Evolutionary conservation across 225 moss, liverwort and hornwort genomes (phyloP).

Genomic region (Pleurozium schreberi): DNA sequence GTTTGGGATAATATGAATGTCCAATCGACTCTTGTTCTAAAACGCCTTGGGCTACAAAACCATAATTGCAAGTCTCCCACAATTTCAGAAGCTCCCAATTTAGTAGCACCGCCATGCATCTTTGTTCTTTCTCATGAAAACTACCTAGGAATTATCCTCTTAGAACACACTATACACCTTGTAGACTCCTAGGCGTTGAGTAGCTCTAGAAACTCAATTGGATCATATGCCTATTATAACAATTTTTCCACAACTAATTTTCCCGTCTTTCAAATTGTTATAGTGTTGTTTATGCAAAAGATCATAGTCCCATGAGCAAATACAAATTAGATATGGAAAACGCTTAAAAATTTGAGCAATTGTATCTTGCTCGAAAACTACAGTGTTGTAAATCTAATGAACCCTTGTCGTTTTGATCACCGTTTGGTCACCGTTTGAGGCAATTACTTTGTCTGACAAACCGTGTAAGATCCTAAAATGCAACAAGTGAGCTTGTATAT

Average conservation of each 20-base stretch:
- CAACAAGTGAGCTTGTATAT: not conserved
- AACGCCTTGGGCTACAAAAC: too few relatives aligned
- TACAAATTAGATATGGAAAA: not conserved
- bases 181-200: rapidly evolving
- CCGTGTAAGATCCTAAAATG: not conserved
- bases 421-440: rapidly evolving
- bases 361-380: rapidly evolving
- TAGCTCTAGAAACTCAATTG: not conserved
- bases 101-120: too few relatives aligned
- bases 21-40: too few relatives aligned
- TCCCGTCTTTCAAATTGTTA: not conserved
- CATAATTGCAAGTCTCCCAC: too few relatives aligned
- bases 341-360: rapidly evolving
- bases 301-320: too few relatives aligned
- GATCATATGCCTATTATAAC: not conserved
- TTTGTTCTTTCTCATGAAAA: too few relatives aligned
- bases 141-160: too few relatives aligned
- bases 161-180: too few relatives aligned
- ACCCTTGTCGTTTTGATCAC: not conserved
- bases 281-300: rapidly evolving
- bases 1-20: too few relatives aligned
- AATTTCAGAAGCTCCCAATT: too few relatives aligned
- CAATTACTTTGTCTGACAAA: not conserved
- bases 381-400: not conserved
- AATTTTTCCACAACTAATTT: not conserved